Evolutionary conservation across 495 filamentous ascomycete species (phyloP).

Genomic region (Penicillium roqueforti): DNA sequence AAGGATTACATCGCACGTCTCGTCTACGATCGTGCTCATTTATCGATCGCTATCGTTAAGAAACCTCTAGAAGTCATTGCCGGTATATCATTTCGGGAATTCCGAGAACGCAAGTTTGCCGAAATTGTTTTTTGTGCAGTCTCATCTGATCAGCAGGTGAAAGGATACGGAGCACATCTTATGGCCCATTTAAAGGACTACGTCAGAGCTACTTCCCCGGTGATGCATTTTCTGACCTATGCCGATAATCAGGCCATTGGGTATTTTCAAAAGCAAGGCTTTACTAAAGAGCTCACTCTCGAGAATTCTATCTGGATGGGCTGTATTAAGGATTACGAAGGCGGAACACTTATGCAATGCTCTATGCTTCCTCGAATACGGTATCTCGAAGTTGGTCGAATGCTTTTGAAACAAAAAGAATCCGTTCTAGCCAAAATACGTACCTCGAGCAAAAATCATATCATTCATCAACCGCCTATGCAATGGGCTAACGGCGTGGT

Average conservation of each 20-base stretch:
- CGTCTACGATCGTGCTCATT: slow-evolving; percentile 93
- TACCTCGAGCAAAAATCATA: slow-evolving; percentile 80
- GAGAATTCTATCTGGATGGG: slow-evolving; percentile 96
- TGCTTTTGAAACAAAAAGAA: slow-evolving; percentile 97
- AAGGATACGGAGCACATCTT: slow-evolving; percentile 94
- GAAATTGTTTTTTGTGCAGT: slow-evolving; percentile 99
- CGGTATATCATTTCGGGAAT: slow-evolving; percentile 63
- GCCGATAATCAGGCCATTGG: slow-evolving; percentile 99
- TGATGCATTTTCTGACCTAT: slow-evolving; percentile 98
- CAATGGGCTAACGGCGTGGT: slow-evolving; percentile 64
- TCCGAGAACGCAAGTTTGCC: slow-evolving; percentile 74
- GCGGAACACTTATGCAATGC: slow-evolving; percentile 98
- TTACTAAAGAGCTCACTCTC: slow-evolving; percentile 96
- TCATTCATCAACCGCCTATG: slow-evolving; percentile 77
- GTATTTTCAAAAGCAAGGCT: slow-evolving; percentile 99
- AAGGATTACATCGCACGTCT: slow-evolving; percentile 97
- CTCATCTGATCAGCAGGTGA: slow-evolving; percentile 95
- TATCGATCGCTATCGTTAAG: slow-evolving; percentile 96
- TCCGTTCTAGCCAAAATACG: slow-evolving; percentile 90
- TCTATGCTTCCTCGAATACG: slow-evolving; percentile 93
- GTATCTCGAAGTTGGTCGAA: slow-evolving; percentile 88
- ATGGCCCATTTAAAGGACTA: slow-evolving; percentile 99
- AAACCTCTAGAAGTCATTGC: slow-evolving; percentile 88
- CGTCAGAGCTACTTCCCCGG: slow-evolving; percentile 90
- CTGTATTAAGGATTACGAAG: slow-evolving; percentile 99